Evolutionary conservation across 2,329 filamentous ascomycete genomes (phyloP).

Genomic region (Monosporascus sp.): DNA sequence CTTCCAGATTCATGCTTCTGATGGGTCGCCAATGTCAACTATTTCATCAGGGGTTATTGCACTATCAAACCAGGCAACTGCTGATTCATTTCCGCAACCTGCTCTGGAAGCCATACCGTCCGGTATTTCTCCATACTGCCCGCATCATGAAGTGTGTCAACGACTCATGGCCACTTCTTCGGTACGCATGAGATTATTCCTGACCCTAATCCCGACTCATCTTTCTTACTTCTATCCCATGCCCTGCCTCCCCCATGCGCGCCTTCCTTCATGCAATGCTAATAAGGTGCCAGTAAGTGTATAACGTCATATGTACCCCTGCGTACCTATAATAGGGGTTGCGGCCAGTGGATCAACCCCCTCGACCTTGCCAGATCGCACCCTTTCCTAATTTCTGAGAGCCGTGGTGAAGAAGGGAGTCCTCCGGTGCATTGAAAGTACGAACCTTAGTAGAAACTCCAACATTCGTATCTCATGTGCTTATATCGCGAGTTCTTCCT

Average conservation of each 20-base stretch:
- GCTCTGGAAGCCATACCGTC: constrained; percentile 3
- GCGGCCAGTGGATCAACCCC: neutral
- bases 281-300: neutral
- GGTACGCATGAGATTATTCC: neutral
- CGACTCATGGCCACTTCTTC: constrained; percentile 44
- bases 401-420: too few species aligned
- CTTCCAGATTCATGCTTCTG: constrained; percentile 34
- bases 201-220: neutral
- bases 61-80: constrained; percentile 5
- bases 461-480: constrained; percentile 45
- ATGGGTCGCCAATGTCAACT: constrained; percentile 7
- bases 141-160: constrained; percentile 39
- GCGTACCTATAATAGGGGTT: too few species aligned
- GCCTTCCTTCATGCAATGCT: neutral
- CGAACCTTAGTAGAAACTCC: constrained; percentile 21
- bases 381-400: too few species aligned
- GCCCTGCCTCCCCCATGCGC: neutral
- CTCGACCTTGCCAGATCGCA: neutral
- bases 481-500: constrained; percentile 47
- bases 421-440: neutral
- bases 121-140: constrained; percentile 31
- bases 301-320: neutral
- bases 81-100: constrained; percentile 5
- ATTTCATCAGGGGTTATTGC: constrained; percentile 2
- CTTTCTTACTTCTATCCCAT: neutral